Base-by-base conservation (phyloP, 768 basidiomycete genomes). In the Russula compacta region DNA sequence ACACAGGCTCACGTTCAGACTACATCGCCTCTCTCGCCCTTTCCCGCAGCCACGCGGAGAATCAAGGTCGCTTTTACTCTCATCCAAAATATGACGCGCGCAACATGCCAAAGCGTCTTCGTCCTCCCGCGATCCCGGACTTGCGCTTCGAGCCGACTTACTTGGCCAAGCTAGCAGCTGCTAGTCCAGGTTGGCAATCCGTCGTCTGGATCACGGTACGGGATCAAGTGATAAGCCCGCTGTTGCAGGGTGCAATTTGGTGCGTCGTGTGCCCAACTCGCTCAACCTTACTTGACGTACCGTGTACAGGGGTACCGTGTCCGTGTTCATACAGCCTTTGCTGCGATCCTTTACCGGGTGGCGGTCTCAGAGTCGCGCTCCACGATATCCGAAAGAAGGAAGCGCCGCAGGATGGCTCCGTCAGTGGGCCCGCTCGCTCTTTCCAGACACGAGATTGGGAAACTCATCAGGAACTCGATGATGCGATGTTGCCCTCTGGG, bases 131-230 rank as follows among this genome's bases (percentile, higher is more conserved):
- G 46, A 83, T 89, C 55, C 87, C 87, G 32, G 88, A 91, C 69
- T 73, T 89, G 40, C 86, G 88, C 32, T 89, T 88, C 74, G 88
- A 90, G 68, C 79, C 82, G 59, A 83, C 81, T 53, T 91, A 87
- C 70, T 62, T 88, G 59, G 79, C 77, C 64, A 86, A 83, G 64
- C 77, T 89, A 63, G 76, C 73, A 21, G 29, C 75, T 77, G 8
- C 83, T 77, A 67, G 72, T 84, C 52, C 76, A 38, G 76, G 81
- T 51, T 89, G 87, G 87, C 73, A 73, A 6, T 75, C 76, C 58
- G 74, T 89, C 9, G 61, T 76, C 19, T 89, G 84, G 81, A 73
- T 86, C 44, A 89, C 87, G 15, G 67, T 79, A 17, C 77, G 83
- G 56, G 87, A 89, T 73, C 86, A 89, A 67, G 74, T 89, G 53